Evolutionary conservation across 345 rosid genomes (phyloP).

Genomic region (Gynandropsis gynandra): DNA sequence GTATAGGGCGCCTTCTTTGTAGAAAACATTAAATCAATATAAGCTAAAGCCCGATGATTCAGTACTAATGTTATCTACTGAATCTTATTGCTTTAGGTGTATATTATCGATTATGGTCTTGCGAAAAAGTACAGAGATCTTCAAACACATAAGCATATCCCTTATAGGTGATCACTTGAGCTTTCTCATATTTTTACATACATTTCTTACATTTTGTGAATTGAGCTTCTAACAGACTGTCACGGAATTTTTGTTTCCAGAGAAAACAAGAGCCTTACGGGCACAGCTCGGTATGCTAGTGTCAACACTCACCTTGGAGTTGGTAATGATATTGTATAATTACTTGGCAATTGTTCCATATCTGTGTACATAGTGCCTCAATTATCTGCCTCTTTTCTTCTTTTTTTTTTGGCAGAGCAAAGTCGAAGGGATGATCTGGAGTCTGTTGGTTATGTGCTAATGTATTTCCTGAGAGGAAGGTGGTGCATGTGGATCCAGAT

Average conservation of each 20-base stretch:
- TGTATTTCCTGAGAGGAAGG: no score
- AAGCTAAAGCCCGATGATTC: not conserved
- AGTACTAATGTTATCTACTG: conserved; percentile 4
- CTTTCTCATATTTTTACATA: not conserved
- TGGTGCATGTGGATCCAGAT: conserved; percentile 20
- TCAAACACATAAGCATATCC: no score
- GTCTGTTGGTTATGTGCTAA: conserved; percentile 86
- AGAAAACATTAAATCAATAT: not conserved
- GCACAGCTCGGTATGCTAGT: conserved; percentile 92
- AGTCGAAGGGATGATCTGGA: conserved; percentile 92
- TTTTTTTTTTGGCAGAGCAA: conserved; percentile 50
- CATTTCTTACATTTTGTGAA: not conserved
- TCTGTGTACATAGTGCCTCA: conserved; percentile 5
- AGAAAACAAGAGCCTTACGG: conserved; percentile 82
- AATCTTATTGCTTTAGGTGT: conserved; percentile 38
- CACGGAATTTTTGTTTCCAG: conserved; percentile 29
- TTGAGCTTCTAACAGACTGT: not conserved
- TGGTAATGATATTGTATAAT: conserved; percentile 37
- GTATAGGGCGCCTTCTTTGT: not conserved
- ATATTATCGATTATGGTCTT: no score
- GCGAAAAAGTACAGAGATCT: no score
- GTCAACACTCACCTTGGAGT: no score
- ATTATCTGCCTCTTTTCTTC: not conserved
- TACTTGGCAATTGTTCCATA: conserved; percentile 9
- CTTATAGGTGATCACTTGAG: no score